Conservation (phyloP, 768 basidiomycete genomes). For the Psilocybe cyanescens region DNA sequence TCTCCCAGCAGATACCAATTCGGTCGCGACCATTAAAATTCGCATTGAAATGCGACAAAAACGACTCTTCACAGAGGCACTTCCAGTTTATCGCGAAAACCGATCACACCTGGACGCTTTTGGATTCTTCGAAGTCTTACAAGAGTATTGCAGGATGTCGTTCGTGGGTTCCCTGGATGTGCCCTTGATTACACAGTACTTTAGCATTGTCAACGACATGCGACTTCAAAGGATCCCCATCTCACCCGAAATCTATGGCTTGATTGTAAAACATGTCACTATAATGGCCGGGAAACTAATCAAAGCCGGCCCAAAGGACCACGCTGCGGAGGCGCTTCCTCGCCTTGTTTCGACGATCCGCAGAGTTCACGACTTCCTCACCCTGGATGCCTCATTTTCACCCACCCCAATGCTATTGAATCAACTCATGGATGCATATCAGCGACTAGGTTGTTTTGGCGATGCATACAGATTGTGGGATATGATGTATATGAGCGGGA, state of each 20-base stretch:
- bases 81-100: slow-evolving; percentile 58
- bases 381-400: slow-evolving; percentile 76
- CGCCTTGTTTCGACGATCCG: slow-evolving; percentile 54
- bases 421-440: slow-evolving; percentile 88
- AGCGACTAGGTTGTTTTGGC: slow-evolving; percentile 70
- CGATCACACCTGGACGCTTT: slow-evolving; percentile 51
- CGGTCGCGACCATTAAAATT: slow-evolving; percentile 53
- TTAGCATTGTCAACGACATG: slow-evolving; percentile 84
- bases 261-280: slow-evolving; percentile 62
- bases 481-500: slow-evolving; percentile 60
- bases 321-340: slow-evolving; percentile 19
- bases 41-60: slow-evolving; percentile 72
- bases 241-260: slow-evolving; percentile 65
- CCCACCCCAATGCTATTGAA: slow-evolving; percentile 78
- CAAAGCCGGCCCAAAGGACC: slow-evolving; percentile 10
- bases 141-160: slow-evolving; percentile 62
- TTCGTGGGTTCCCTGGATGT: slow-evolving; percentile 45
- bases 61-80: slow-evolving; percentile 57
- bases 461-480: slow-evolving; percentile 86
- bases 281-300: slow-evolving; percentile 41
- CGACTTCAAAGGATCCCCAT: slow-evolving; percentile 60
- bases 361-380: slow-evolving; percentile 74
- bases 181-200: slow-evolving; percentile 59
- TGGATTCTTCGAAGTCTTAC: slow-evolving; percentile 67
- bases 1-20: slow-evolving; percentile 47